phyloP scores from a whole-genome alignment of 805 yeast genomes.

The Yarrowia deformans region DNA sequence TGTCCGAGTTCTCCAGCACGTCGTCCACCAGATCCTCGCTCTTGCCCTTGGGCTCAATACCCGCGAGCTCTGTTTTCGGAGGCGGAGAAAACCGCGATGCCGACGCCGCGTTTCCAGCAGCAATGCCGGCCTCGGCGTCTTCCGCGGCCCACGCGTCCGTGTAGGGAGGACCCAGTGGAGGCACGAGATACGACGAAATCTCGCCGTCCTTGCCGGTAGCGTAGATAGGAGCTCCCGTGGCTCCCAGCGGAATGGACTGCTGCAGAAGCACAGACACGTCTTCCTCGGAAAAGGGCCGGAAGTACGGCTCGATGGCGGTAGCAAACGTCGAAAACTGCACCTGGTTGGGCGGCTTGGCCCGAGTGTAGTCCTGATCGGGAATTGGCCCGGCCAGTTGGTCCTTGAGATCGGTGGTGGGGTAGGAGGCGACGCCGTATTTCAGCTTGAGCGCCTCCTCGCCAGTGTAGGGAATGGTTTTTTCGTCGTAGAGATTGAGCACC shows the following conservation, averaged over 20 bases:
- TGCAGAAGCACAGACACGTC: constrained; percentile 77
- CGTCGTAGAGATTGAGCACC: constrained; percentile 73
- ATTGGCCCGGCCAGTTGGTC: constrained; percentile 84
- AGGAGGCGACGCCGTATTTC: constrained; percentile 89
- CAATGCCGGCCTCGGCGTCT: constrained; percentile 54
- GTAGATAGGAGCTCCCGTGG: constrained; percentile 37
- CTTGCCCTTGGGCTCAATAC: constrained; percentile 62
- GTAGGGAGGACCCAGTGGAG: constrained; percentile 84
- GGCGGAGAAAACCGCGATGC: constrained; percentile 52
- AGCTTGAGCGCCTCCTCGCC: constrained; percentile 76
- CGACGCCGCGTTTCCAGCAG: constrained; percentile 30
- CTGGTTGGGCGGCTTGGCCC: constrained; percentile 85
- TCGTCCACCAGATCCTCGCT: constrained; percentile 66
- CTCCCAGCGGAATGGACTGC: constrained; percentile 62
- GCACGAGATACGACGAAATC: constrained; percentile 74
- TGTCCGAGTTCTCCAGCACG: constrained; percentile 69
- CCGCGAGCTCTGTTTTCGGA: constrained; percentile 31
- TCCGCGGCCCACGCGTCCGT: constrained; percentile 87
- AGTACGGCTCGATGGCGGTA: constrained; percentile 83
- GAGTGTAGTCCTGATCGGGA: constrained; percentile 86
- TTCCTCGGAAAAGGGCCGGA: constrained; percentile 77
- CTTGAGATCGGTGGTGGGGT: constrained; percentile 77
- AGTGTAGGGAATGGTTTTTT: constrained; percentile 64
- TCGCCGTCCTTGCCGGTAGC: constrained; percentile 53
- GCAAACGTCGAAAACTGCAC: constrained; percentile 90